These are phyloP conservation scores for Dryadomyces sulphureus DNA, from an alignment of 2,329 filamentous ascomycete genomes.

Conservation along the genomic window DNA sequence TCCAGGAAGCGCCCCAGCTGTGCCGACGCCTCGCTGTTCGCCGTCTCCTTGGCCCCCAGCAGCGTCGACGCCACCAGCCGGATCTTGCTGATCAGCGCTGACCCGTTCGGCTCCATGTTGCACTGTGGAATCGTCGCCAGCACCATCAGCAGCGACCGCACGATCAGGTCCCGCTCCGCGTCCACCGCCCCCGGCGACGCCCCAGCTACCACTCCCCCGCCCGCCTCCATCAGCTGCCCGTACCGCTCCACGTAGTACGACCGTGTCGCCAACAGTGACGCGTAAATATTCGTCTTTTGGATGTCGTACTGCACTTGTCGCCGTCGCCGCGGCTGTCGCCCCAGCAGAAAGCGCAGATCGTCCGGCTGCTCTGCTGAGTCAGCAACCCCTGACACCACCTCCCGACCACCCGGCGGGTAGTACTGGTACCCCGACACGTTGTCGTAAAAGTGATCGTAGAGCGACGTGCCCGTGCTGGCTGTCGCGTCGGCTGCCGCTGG, in stretches of 20 bases:
- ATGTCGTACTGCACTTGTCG: constrained; percentile 66
- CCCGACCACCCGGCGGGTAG: constrained; percentile 32
- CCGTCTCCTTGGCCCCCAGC: constrained; percentile 25
- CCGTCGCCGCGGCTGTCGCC: constrained; percentile 32
- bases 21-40: constrained; percentile 32
- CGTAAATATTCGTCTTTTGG: constrained; percentile 81
- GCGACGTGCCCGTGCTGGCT: neutral
- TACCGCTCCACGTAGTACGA: constrained; percentile 81
- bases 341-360: constrained; percentile 35
- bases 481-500: constrained; percentile 14
- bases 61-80: constrained; percentile 71
- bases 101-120: constrained; percentile 62
- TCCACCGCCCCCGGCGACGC: constrained; percentile 26
- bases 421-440: constrained; percentile 35
- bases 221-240: constrained; percentile 50
- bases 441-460: constrained; percentile 18
- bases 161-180: constrained; percentile 69
- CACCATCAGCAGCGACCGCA: constrained; percentile 62
- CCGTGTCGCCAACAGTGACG: constrained; percentile 64
- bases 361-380: constrained; percentile 22
- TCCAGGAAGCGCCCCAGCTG: constrained; percentile 60
- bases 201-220: constrained; percentile 18
- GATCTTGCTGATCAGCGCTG: constrained; percentile 65
- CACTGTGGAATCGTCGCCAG: constrained; percentile 67
- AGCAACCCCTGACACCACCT: too few relatives aligned